Base-by-base conservation (phyloP, 1,284 basidiomycete species). In the Phlebopus sp. region DNA sequence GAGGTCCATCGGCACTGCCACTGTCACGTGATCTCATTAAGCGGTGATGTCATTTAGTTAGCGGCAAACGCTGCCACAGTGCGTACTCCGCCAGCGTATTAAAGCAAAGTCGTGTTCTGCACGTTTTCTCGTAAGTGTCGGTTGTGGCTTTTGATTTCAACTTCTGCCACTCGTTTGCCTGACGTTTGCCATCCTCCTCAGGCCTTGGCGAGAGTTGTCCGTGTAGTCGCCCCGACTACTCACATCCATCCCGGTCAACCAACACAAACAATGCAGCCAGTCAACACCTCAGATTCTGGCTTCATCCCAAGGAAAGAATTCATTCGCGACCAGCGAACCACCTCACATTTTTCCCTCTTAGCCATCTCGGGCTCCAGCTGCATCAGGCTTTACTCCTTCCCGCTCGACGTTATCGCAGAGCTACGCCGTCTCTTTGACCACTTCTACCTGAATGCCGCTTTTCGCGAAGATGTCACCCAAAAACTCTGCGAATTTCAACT, bases 231-330 rank as follows among this genome's bases (percentile, higher is more conserved):
- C 59, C 58, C 50, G 42, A 48, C 49, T 42, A 21, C 47, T 53
- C 56, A 61, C 52, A 57, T 50, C 49, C 51, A 58, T 47, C 63
- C 50, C 54, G 62, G 62, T 48, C 43, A 55, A 37, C 60, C 51
- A 50, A 53, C 58, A 45, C 44, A 51, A 52, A 56, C 53, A 67
- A 53, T 66, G 64, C 68, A 65, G 44, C 64, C 62, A 52, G 59
- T 52, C 49, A 54, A 66, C 42, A 53, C 46, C 27, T 52, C 71
- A 44, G 72, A 75, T 43, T 60, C 70, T 51, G 65, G 68, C 42
- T 86, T 88, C 55, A 74, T 73, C 21, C 85, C 85, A 4, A 70
- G 85, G 57, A 83, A 78, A 61, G 85, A 88, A 64, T 88, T 88
- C 64, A 70, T 84, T 51, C 76, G 75, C 37, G 77, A 84, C 55